Base-by-base conservation (phyloP, 1,284 basidiomycete genomes). In the Melampsora occidentalis region DNA sequence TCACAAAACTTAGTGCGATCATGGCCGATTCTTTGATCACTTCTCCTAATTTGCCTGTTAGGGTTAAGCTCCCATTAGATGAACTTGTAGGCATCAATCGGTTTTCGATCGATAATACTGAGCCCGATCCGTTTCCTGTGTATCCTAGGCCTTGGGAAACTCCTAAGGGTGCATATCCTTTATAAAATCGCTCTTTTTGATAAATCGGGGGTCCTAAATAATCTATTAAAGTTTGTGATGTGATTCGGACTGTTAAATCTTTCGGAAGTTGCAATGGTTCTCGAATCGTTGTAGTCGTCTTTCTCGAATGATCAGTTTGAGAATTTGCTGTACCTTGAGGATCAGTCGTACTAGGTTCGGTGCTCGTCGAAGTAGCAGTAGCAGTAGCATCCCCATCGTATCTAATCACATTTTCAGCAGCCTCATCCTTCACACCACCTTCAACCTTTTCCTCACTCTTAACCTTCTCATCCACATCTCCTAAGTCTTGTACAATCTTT, bases 21-120 rank as follows among this genome's bases (percentile, higher is more conserved):
- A 96, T 92, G 0, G 96, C 94, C 77, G 91, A 93, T 84, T 98
- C 96, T 76, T 94, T 89, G 82, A 98, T 98, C 78, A 98, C 96
- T 81, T 99, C 96, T 69, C 96, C 96, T 2, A 99, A 90, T 85
- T 98, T 98, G 69, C 96, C 96, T 0, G 96, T 98, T 6, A 98
- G 85, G 81, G 95, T 93, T 2, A 98, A 85, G 9, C 86, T 86
- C 14, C 94, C 83, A 94, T 94, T 7, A 93, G 94, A 35, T 93
- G 93, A 92, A 94, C 95, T 71, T 88, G 89, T 92, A 94, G 80
- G 28, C 53, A 69, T 80, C 77, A 94, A 92, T 79, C 90, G 91
- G 66, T 92, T 92, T 85, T 99, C 96, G 76, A 99, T 90, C 20
- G 96, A 94, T 94, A 98, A 97, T 71, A 98, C 91, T 31, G 93